These are phyloP conservation scores for Prunus persica DNA, from an alignment of 306 rosid genomes.

Conservation along the genomic window DNA sequence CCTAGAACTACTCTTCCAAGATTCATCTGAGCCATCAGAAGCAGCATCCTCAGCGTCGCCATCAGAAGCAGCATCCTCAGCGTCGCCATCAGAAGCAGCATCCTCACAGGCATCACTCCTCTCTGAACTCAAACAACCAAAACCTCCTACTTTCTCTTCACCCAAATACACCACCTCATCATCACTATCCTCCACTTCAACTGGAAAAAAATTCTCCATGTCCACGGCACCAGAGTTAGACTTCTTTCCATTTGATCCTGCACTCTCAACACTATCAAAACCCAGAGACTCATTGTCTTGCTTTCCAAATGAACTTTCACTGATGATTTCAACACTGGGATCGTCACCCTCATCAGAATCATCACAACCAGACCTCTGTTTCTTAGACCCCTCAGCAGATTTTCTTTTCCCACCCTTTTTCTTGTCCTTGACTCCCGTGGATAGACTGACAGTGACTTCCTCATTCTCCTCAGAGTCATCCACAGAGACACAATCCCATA, in stretches of 20 bases:
- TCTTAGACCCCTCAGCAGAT: background rate
- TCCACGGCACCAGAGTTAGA: background rate
- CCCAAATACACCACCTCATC: conserved; percentile 8
- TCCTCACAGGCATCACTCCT: background rate
- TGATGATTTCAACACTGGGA: background rate
- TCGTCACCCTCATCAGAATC: background rate
- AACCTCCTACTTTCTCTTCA: conserved; percentile 5
- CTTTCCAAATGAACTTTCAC: background rate
- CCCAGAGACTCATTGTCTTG: background rate
- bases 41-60: background rate
- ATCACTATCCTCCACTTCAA: conserved; percentile 7
- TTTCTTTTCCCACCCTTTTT: background rate
- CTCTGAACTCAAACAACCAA: too few species aligned
- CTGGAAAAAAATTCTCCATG: background rate
- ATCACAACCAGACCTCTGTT: background rate
- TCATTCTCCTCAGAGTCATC: background rate
- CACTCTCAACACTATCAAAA: background rate
- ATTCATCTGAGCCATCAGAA: background rate
- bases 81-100: background rate
- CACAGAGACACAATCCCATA: background rate
- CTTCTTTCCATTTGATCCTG: background rate
- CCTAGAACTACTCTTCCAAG: background rate
- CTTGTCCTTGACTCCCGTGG: background rate
- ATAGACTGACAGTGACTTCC: background rate
- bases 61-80: background rate